Conservation (phyloP, 495 filamentous ascomycete genomes). For the Immersiella caudata region DNA sequence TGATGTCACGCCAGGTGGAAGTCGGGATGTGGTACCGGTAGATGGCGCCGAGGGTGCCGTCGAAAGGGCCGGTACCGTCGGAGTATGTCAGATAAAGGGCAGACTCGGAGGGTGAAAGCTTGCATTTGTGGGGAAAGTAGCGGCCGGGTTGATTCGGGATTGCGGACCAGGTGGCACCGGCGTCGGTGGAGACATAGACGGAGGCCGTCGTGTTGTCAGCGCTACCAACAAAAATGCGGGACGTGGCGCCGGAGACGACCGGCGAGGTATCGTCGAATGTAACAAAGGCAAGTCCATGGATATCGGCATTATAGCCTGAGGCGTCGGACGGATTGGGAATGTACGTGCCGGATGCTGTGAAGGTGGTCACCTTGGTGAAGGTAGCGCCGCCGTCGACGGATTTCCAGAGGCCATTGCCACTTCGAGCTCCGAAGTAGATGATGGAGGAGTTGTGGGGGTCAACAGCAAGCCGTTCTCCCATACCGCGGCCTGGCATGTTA, state of each 20-base stretch:
- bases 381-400: slow-evolving; percentile 58
- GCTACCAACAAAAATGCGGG: slow-evolving; percentile 61
- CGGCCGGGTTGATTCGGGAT: slow-evolving; percentile 52
- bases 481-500: slow-evolving; percentile 68
- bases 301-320: slow-evolving; percentile 50
- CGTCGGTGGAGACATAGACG: slow-evolving; percentile 58
- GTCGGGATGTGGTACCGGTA: slow-evolving; percentile 55
- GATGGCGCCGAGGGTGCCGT: slow-evolving; percentile 54
- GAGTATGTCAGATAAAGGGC: slow-evolving; percentile 60
- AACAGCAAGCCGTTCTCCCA: slow-evolving; percentile 64
- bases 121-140: slow-evolving; percentile 60
- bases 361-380: slow-evolving; percentile 57
- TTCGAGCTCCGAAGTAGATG: slow-evolving; percentile 61
- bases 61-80: slow-evolving; percentile 59
- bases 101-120: slow-evolving; percentile 56
- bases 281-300: slow-evolving; percentile 56
- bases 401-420: slow-evolving; percentile 66
- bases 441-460: slow-evolving; percentile 60
- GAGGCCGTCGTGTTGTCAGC: slow-evolving; percentile 56
- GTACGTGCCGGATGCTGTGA: slow-evolving; percentile 56
- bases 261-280: slow-evolving; percentile 60
- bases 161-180: slow-evolving; percentile 55
- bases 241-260: slow-evolving; percentile 49
- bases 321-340: slow-evolving; percentile 49
- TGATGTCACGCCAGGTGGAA: slow-evolving; percentile 58